These are phyloP conservation scores for Candida coquimbonensis DNA, from an alignment of 805 yeast species.

Conservation along the genomic window DNA sequence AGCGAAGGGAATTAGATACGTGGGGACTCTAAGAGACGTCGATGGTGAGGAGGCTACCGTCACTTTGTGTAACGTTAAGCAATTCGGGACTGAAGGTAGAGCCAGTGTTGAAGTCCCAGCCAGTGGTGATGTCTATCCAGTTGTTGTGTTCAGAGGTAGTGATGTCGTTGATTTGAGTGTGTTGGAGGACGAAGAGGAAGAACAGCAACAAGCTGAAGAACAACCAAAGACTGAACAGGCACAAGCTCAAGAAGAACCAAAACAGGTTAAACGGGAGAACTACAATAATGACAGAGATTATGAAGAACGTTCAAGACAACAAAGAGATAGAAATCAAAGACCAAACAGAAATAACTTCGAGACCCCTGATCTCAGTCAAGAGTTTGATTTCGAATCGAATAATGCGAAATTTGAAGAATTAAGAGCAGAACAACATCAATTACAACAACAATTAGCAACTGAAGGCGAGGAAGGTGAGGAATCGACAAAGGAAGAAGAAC, in stretches of 20 bases:
- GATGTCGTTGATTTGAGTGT: conserved; percentile 89
- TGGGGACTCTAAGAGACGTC: conserved; percentile 80
- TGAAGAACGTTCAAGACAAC: not conserved
- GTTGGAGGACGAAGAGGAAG: conserved; percentile 44
- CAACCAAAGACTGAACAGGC: conserved; percentile 1
- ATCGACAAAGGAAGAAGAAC: conserved; percentile 5
- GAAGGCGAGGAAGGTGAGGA: conserved; percentile 23
- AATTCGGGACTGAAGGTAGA: conserved; percentile 91
- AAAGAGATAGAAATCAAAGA: conserved; percentile 5
- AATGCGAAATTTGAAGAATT: conserved; percentile 61
- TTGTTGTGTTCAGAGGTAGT: conserved; percentile 80
- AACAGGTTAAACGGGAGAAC: too few relatives aligned
- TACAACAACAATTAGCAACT: too few relatives aligned
- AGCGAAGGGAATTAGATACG: conserved; percentile 71
- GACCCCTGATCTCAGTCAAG: conserved; percentile 36
- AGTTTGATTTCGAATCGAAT: conserved; percentile 68
- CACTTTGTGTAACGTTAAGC: conserved; percentile 69
- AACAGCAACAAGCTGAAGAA: not conserved
- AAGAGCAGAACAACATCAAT: conserved; percentile 25
- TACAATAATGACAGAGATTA: too few relatives aligned
- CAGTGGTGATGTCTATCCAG: conserved; percentile 59
- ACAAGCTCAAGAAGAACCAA: not conserved
- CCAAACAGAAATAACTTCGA: not conserved
- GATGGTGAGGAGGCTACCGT: conserved; percentile 90
- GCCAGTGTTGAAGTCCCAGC: conserved; percentile 69